Evolutionary conservation across 1,284 basidiomycete species (phyloP).

Genomic region (Cryptococcus sp.): DNA sequence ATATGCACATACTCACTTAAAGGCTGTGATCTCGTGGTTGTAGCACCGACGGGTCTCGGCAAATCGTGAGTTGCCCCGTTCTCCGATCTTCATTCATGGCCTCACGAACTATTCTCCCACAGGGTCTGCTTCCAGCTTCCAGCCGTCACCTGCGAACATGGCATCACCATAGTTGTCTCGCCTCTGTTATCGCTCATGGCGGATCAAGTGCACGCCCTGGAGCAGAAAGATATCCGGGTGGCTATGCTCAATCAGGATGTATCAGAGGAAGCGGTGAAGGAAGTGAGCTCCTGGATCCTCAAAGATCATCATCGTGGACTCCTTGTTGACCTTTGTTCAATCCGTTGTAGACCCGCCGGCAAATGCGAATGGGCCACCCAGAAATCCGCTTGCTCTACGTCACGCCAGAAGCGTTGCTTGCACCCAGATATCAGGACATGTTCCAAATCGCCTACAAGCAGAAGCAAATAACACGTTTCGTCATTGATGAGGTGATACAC

Average conservation of each 20-base stretch:
- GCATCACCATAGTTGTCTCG: conserved; percentile 75
- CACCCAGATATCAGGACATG: conserved; percentile 59
- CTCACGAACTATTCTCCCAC: background rate
- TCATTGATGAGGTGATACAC: conserved; percentile 71
- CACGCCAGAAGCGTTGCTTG: conserved; percentile 74
- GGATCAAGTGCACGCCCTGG: conserved; percentile 72
- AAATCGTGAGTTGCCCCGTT: conserved; percentile 61
- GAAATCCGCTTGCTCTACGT: conserved; percentile 69
- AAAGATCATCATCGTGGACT: background rate
- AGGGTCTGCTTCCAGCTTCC: conserved; percentile 84
- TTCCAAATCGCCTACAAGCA: conserved; percentile 61
- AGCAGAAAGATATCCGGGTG: conserved; percentile 61
- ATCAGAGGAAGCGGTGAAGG: conserved; percentile 57
- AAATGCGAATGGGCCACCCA: conserved; percentile 65
- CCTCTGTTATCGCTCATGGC: conserved; percentile 84
- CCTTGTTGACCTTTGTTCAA: background rate
- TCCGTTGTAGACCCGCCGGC: conserved; percentile 60
- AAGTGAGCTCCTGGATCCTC: conserved; percentile 52
- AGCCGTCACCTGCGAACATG: conserved; percentile 68
- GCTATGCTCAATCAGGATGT: conserved; percentile 71
- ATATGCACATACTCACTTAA: conserved; percentile 68
- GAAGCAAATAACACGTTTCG: conserved; percentile 65
- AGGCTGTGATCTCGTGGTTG: conserved; percentile 74
- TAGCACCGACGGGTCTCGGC: conserved; percentile 85
- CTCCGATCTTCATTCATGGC: background rate